phyloP scores from a whole-genome alignment of 495 filamentous ascomycete genomes.

The Extremus antarcticus region DNA sequence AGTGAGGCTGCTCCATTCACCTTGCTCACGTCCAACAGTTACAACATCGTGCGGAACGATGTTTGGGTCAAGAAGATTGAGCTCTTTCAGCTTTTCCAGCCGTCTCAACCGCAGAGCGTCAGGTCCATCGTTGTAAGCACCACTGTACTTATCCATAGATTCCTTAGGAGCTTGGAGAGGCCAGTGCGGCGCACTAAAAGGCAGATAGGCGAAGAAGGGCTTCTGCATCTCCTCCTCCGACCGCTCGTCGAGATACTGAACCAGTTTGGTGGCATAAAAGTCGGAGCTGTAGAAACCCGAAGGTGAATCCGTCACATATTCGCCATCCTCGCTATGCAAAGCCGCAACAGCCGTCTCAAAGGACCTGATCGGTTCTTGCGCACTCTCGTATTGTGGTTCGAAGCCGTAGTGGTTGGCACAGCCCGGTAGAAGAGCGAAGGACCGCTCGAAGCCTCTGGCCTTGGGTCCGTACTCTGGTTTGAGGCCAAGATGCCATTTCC shows the following conservation, averaged over 20 bases:
- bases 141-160: constrained; percentile 42
- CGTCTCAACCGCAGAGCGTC: constrained; percentile 43
- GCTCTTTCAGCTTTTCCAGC: constrained; percentile 39
- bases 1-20: constrained; percentile 39
- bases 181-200: constrained; percentile 53
- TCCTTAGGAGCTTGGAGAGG: constrained; percentile 47
- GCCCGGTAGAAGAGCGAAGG: constrained; percentile 38
- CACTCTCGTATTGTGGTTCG: constrained; percentile 35
- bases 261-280: constrained; percentile 46
- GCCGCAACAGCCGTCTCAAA: neutral
- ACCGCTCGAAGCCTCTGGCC: constrained; percentile 36
- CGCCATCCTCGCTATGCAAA: neutral
- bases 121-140: constrained; percentile 46
- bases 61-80: constrained; percentile 40
- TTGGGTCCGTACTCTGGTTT: constrained; percentile 33
- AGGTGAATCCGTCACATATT: neutral
- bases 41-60: constrained; percentile 43
- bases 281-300: constrained; percentile 25
- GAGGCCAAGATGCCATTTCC: constrained; percentile 47
- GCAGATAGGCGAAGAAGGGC: constrained; percentile 52
- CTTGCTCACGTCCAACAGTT: constrained; percentile 30
- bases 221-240: constrained; percentile 36
- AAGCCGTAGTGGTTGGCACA: constrained; percentile 47
- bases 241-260: constrained; percentile 43
- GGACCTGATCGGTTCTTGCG: constrained; percentile 27